These are phyloP conservation scores for Phytopythium helicoides DNA, from an alignment of 352 stramenopile species.

Conservation along the genomic window DNA sequence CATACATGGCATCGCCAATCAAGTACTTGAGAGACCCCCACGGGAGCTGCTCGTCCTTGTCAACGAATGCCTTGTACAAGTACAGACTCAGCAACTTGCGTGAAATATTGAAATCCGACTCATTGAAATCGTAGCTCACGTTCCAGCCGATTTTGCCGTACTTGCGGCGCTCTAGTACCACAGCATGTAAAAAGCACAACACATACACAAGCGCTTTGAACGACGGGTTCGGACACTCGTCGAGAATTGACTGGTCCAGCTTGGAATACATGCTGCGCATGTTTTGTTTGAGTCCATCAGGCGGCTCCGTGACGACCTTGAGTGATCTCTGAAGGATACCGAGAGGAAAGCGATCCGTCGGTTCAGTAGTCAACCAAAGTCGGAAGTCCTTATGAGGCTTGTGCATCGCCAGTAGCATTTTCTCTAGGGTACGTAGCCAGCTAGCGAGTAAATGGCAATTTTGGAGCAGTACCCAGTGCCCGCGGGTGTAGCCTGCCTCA, in stretches of 20 bases:
- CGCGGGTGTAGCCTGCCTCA: slow-evolving; percentile 81
- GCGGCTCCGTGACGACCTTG: slow-evolving; percentile 96
- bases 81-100: slow-evolving; percentile 91
- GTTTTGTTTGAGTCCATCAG: slow-evolving; percentile 95
- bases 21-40: slow-evolving; percentile 95
- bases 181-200: slow-evolving; percentile 94
- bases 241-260: slow-evolving; percentile 87
- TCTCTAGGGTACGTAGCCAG: slow-evolving; percentile 93
- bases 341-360: slow-evolving; percentile 93
- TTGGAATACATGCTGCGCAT: slow-evolving; percentile 94
- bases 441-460: slow-evolving; percentile 95
- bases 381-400: slow-evolving; percentile 94
- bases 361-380: slow-evolving; percentile 95
- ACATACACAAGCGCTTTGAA: slow-evolving; percentile 95
- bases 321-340: slow-evolving; percentile 94
- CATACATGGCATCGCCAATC: slow-evolving; percentile 97
- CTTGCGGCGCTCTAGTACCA: slow-evolving; percentile 94
- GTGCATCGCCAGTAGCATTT: slow-evolving; percentile 89
- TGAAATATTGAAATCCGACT: slow-evolving; percentile 95
- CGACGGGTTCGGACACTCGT: slow-evolving; percentile 91
- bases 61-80: slow-evolving; percentile 92
- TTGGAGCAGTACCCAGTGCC: slow-evolving; percentile 92
- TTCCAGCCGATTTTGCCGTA: slow-evolving; percentile 98
- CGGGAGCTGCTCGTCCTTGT: slow-evolving; percentile 91
- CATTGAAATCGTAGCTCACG: slow-evolving; percentile 97